phyloP scores from a whole-genome alignment of 257 asterid genomes.

The Oldenlandia corymbosa region DNA sequence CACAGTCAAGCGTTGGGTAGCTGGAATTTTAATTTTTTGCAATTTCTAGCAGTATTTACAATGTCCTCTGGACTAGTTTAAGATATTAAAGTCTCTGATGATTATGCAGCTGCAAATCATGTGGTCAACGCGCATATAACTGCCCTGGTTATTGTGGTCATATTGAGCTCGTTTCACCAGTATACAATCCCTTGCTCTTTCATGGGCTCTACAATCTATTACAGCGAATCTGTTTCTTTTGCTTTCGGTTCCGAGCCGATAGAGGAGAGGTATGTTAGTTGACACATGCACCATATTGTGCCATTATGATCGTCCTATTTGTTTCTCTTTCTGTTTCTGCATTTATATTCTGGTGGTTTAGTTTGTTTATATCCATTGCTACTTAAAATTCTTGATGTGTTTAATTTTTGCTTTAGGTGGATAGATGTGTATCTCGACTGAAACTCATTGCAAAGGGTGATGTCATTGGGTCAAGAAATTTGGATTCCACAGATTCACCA shows the following conservation, averaged over 20 bases:
- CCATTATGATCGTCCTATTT: neutral
- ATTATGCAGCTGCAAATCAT: constrained; percentile 67
- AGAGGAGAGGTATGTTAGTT: constrained; percentile 44
- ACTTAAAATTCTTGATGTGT: neutral
- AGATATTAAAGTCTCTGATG: neutral
- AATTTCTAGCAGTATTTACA: neutral
- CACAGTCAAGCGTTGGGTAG: neutral
- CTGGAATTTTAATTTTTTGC: neutral
- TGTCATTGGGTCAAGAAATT: constrained; percentile 56
- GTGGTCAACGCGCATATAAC: constrained; percentile 49
- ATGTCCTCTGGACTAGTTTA: neutral
- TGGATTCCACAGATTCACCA: constrained; percentile 19
- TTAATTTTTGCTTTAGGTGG: constrained; percentile 39
- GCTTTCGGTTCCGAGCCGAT: constrained; percentile 54
- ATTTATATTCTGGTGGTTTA: neutral
- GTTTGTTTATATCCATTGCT: constrained; percentile 6
- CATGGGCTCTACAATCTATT: constrained; percentile 43
- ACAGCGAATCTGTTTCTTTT: constrained; percentile 53
- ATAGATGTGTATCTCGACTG: constrained; percentile 48
- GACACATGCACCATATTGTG: neutral
- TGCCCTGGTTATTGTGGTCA: constrained; percentile 93
- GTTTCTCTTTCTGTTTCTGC: too few species aligned
- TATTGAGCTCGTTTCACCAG: constrained; percentile 70
- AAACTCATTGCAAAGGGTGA: constrained; percentile 60
- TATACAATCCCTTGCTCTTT: constrained; percentile 73